Base-by-base conservation (phyloP, 345 rosid genomes). In the Moricandia arvensis region DNA sequence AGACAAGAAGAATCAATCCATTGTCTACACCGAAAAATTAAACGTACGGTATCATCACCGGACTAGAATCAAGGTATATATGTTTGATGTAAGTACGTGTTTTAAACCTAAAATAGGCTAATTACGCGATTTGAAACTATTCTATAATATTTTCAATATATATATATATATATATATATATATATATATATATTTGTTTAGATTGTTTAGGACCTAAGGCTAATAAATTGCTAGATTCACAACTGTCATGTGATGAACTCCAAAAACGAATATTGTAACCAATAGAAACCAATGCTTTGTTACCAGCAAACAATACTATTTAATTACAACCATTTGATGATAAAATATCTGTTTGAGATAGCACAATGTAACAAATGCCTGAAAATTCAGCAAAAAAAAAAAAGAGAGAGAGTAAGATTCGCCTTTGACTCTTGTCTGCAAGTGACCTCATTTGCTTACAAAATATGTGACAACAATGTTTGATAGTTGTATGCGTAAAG, bases 171-270 rank as follows among this genome's bases (percentile, higher is more conserved):
- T n/a, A n/a, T n/a, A n/a, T n/a, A n/a, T n/a, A n/a, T 34, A 34
- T 11, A 9, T 49, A 72, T 33, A 34, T 17, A 12, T 12, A 6
- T 29, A 13, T 41, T 2, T 57, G 12, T 16, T 8, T 45, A 59
- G 53, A 15, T 35, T 35, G 29, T 26, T 1, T 15, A 59, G 68
- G 41, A 26, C 31, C 41, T 24, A 47, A 49, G 55, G 68, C 43
- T 49, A 68, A 54, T 64, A 63, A 54, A 63, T 63, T 41, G 80
- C 31, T 8, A 63, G 21, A 41, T 55, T 63, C 75, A 77, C 70
- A 77, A 72, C 63, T 71, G 68, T 72, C 76, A 49, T 77, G 72
- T 59, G 76, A 66, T 41, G 49, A 63, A 69, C 57, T 69, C 55
- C 58, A 63, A 57, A 74, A 41, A 45, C 53, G 53, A 45, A 5